Base-by-base conservation (phyloP, 768 basidiomycete genomes). In the Agaricus sinodeliciosus region DNA sequence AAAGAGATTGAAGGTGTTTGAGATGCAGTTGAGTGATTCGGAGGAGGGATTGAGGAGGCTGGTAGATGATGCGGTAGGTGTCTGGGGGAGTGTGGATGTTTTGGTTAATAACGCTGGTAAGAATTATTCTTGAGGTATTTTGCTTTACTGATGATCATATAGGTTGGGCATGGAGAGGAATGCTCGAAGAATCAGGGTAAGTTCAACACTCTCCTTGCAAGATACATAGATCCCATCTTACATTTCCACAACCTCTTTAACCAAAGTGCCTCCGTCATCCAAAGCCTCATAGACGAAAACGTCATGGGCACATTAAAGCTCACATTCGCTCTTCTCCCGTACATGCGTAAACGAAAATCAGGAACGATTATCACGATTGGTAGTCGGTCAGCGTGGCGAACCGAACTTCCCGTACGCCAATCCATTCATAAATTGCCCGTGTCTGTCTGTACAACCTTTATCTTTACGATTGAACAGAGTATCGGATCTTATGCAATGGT, bases 21-120 rank as follows among this genome's bases (percentile, higher is more conserved):
- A 75, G 55, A 65, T 84, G 1, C 81, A 86, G 59, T 72, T 86
- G 0, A 74, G 77, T 1, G 68, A 69, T 16, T 74, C 75, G 3
- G 67, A 70, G 22, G 68, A 69, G 11, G 60, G 55, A 6, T 67
- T 85, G 46, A 73, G 72, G 55, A 49, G 52, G 2, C 73, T 70
- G 45, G 67, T 78, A 16, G 65, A 72, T 26, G 61, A 70, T 16
- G 81, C 79, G 2, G 67, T 69, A 18, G 58, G 53, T 2, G 65
- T 68, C 22, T 84, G 80, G 76, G 79, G 78, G 4, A 64, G 68
- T 9, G 73, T 85, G 53, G 81, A 84, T 57, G 76, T 85, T 1
- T 58, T 85, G 27, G 80, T 85, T 27, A 85, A 85, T 54, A 85
- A 85, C 56, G 84, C 83, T 18, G 84, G 80, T 58, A 27, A n/a